A percentile compares a stretch with the other conserved stretches of the same genome.
phyloP scores from a whole-genome alignment of 352 stramenopile genomes.

The Pythium coloratum region DNA sequence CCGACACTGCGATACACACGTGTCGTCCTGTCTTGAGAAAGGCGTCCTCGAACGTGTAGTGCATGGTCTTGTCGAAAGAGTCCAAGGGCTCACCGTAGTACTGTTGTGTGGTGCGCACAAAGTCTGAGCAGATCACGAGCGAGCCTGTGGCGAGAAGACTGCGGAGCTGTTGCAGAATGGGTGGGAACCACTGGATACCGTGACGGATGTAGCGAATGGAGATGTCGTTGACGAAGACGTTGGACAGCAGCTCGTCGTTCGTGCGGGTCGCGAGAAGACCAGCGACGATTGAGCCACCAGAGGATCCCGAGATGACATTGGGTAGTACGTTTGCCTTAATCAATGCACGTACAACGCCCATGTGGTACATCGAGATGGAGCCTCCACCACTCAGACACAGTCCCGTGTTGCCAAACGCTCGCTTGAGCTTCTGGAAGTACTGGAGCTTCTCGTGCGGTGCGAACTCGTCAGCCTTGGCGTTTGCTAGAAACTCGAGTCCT shows the following conservation, averaged over 20 bases:
- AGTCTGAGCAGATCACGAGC: conserved; percentile 81
- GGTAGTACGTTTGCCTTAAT: conserved; percentile 86
- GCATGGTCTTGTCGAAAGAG: conserved; percentile 41
- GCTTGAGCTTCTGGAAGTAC: conserved; percentile 61
- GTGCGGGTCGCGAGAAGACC: conserved; percentile 83
- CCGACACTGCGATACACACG: conserved; percentile 93
- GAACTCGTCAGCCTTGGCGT: conserved; percentile 34
- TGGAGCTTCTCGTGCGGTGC: conserved; percentile 40
- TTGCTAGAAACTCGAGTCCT: conserved; percentile 46
- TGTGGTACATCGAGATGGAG: conserved; percentile 94
- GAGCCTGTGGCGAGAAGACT: conserved; percentile 41
- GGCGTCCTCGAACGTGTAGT: conserved; percentile 94
- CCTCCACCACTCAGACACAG: conserved; percentile 92
- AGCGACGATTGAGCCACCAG: conserved; percentile 89
- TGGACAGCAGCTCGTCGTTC: conserved; percentile 71
- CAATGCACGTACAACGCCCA: conserved; percentile 90
- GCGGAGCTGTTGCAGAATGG: conserved; percentile 76
- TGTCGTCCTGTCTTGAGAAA: conserved; percentile 91
- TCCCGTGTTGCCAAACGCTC: conserved; percentile 89
- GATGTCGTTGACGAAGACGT: conserved; percentile 54
- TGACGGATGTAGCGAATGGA: conserved; percentile 50
- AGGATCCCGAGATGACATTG: conserved; percentile 93
- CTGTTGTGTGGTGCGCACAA: conserved; percentile 86
- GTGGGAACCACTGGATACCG: conserved; percentile 77
- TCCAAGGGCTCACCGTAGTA: conserved; percentile 86